Evolutionary conservation across 2,329 filamentous ascomycete species (phyloP), one percentile per base, ranked within the genome.

Genomic region (Pyrenophora tritici-repentis): DNA sequence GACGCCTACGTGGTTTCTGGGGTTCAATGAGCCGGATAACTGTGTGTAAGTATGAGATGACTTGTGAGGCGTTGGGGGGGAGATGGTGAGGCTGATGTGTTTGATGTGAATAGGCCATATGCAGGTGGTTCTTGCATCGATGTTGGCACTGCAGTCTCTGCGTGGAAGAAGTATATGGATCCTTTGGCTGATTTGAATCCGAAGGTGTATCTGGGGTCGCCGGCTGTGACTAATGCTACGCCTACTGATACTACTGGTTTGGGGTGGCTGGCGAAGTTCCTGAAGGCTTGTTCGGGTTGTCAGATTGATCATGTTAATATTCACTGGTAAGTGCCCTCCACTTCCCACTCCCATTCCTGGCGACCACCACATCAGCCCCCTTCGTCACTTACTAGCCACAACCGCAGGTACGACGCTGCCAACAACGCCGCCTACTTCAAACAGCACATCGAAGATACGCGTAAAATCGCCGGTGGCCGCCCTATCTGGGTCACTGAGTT

Each of bases 401-500:
- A 18, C 18, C 22, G 2, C 18, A 62, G 60, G 59, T 72, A 73
- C 42, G 65, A 34, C 7, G 50, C 47, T 1, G 31, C 6, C 22
- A 24, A 24, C 13, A 66, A 68, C 31, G 48, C 63, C 14, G 53
- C 50, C 2, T 63, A 67, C 44, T 73, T 74, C 58, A 66, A 73
- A 52, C 45, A 58, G 3, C 61, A 73, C 36, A 83, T 71, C 32
- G 31, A 53, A 0, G 46, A 59, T 1, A 58, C 66, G 0, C 52
- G 57, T 12, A 39, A 50, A 2, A 32, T 84, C 13, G 85, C 84
- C 42, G 82, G 82, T 26, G 85, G 83, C 71, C 62, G 62, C 3
- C 68, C 67, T 0, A 56, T 74, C 18, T 74, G 69, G 71, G 61
- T 74, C 36, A 74, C 72, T 0, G 71, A 74, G 29, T 74, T 73